These are phyloP conservation scores for Rhizopogon rudus DNA, from an alignment of 768 basidiomycete species.

Conservation along the genomic window DNA sequence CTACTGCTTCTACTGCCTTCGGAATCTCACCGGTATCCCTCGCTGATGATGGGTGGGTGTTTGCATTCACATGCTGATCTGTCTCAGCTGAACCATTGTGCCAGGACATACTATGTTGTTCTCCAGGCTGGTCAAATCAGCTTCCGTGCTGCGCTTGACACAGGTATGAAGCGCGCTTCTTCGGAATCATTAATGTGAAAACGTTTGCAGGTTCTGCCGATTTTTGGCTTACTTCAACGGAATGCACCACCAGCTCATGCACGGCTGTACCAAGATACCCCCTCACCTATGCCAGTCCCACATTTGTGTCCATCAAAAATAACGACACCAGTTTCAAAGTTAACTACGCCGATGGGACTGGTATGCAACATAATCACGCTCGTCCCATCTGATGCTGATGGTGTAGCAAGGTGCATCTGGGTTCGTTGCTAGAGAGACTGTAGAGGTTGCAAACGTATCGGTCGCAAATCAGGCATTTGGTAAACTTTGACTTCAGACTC, in stretches of 20 bases:
- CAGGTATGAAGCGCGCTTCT: constrained; percentile 46
- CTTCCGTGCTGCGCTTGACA: constrained; percentile 71
- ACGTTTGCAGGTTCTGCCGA: constrained; percentile 31
- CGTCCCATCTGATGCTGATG: background rate
- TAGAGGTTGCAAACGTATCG: constrained; percentile 57
- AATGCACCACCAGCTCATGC: constrained; percentile 53
- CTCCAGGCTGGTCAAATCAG: constrained; percentile 56
- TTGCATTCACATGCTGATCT: background rate
- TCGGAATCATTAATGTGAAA: background rate
- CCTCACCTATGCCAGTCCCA: constrained; percentile 57
- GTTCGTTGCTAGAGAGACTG: constrained; percentile 63
- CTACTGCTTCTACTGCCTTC: constrained; percentile 22
- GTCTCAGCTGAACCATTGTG: constrained; percentile 6
- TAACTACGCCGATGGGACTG: constrained; percentile 63
- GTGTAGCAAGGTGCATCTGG: constrained; percentile 52
- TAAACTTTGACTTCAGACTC: constrained; percentile 26
- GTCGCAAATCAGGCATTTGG: constrained; percentile 63
- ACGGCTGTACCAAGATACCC: constrained; percentile 64
- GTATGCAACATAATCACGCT: constrained; percentile 35
- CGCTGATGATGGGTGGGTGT: constrained; percentile 40
- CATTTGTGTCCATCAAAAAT: constrained; percentile 54
- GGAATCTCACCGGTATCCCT: constrained; percentile 42
- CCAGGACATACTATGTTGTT: constrained; percentile 64
- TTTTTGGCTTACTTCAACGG: constrained; percentile 66
- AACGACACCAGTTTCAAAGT: constrained; percentile 58